Evolutionary conservation across 768 basidiomycete genomes (phyloP).

Genomic region (Tricholoma flavovirens): DNA sequence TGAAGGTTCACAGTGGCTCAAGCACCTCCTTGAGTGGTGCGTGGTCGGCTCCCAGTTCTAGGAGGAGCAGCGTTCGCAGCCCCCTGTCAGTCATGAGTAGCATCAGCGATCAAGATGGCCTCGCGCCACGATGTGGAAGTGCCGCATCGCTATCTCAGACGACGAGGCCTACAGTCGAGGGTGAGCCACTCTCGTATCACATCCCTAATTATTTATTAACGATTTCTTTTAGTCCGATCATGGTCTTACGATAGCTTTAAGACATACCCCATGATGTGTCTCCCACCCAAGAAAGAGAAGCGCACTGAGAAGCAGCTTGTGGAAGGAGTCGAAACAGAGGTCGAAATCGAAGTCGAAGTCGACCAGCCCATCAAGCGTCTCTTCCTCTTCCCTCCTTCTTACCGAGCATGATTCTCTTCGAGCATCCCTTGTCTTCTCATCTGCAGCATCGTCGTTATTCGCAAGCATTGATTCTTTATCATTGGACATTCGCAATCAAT

Average conservation of each 20-base stretch:
- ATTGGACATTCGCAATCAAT: not conserved
- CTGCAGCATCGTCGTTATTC: not conserved
- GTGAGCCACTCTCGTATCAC: constrained; percentile 30
- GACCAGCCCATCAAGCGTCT: constrained; percentile 53
- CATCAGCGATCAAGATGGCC: constrained; percentile 26
- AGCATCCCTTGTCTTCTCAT: constrained; percentile 4
- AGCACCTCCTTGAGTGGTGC: constrained; percentile 32
- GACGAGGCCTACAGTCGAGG: constrained; percentile 44
- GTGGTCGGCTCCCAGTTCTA: constrained; percentile 20
- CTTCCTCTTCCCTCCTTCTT: constrained; percentile 55
- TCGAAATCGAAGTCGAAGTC: constrained; percentile 50
- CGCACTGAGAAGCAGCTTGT: constrained; percentile 45
- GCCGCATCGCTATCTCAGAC: constrained; percentile 17
- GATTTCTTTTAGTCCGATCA: constrained; percentile 45
- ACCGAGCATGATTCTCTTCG: constrained; percentile 3
- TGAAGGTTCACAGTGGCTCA: constrained; percentile 33
- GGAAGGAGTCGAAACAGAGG: constrained; percentile 45
- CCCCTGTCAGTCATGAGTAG: constrained; percentile 27
- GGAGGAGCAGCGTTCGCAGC: constrained; percentile 23
- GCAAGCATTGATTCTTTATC: not conserved
- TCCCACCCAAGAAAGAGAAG: constrained; percentile 54
- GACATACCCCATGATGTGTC: constrained; percentile 60
- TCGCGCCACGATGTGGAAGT: constrained; percentile 16
- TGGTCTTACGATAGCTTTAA: constrained; percentile 74
- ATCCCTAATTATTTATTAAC: not conserved